Percentiles rank a stretch among this genome's conserved stretches.
Evolutionary conservation across 164 flowering plant species (phyloP).

Genomic region (Magnolia sinica): DNA sequence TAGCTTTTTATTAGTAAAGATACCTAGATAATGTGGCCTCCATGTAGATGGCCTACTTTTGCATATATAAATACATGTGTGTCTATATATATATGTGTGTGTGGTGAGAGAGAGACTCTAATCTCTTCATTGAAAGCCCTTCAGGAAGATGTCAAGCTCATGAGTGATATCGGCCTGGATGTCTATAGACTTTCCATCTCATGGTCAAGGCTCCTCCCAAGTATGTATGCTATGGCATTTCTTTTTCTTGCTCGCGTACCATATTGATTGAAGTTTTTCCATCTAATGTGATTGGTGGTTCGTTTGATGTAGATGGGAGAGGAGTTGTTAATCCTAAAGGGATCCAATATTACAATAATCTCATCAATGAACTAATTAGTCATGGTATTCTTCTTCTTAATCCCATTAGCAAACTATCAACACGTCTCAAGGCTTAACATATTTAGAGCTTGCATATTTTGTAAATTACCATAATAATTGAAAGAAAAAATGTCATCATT

Average conservation of each 20-base stretch:
- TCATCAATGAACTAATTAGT: conserved; percentile 17
- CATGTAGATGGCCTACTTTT: too few species aligned
- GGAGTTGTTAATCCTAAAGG: conserved; percentile 20
- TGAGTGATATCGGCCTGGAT: conserved; percentile 15
- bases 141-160: conserved; percentile 27
- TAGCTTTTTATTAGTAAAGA: too few species aligned
- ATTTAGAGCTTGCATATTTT: too few species aligned
- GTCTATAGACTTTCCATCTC: conserved; percentile 26
- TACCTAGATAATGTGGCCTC: too few species aligned
- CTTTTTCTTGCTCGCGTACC: neutral
- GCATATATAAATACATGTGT: too few species aligned
- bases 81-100: too few species aligned
- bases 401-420: too few species aligned
- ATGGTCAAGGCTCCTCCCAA: conserved; percentile 22
- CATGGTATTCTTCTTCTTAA: conserved; percentile 6
- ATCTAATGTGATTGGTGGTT: neutral
- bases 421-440: too few species aligned
- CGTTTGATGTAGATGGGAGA: conserved; percentile 15
- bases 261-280: neutral
- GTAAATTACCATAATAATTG: too few species aligned
- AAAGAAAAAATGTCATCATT: too few species aligned
- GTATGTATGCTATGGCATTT: neutral
- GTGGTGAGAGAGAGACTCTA: too few species aligned
- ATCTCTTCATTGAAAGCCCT: neutral
- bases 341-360: conserved; percentile 20